Base-by-base conservation (phyloP, 805 yeast species). In the Hyphopichia homilentoma region DNA sequence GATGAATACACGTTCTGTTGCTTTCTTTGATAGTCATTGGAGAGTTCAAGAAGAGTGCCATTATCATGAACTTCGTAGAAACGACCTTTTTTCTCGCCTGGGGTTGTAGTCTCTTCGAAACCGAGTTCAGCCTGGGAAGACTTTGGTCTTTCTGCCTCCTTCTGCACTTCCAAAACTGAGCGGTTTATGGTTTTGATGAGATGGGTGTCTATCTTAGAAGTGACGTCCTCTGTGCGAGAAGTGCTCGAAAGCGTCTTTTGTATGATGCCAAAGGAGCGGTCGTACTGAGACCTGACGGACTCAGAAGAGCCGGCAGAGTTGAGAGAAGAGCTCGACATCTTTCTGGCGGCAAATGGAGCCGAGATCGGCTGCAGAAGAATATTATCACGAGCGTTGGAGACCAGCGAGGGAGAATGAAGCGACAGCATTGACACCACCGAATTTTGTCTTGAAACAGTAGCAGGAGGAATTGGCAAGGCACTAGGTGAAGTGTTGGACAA, bases 61-160 rank as follows among this genome's bases (percentile, higher is more conserved):
- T 33, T 21, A n/a, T 13, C 27, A n/a, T 21, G 6, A 11, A 7
- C 4, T 22, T 33, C 17, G 17, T 27, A 9, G 15, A 16, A 17
- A n/a, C n/a, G n/a, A n/a, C n/a, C n/a, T 33, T 13, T 14, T 20
- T n/a, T 29, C 16, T 19, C 7, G n/a, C 14, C 9, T n/a, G 14
- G 14, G 16, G 17, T 5, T 28, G 16, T 11, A 9, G 21, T 12
- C 13, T 20, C 27, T 7, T 21, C 18, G 27, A 33, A 30, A 12
- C 35, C 44, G 20, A 52, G 32, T 34, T 46, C 50, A 6, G 48
- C 59, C 11, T 41, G 35, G 13, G 53, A 46, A 3, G 57, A 52
- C 15, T 30, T 29, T 13, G 56, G 58, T 31, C 55, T 38, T 4
- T 51, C 45, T 15, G 33, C 29, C 4, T 14, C 28, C 9, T 25